Base-by-base conservation (phyloP, 139 green algal genomes). In the Eudorina sp. region DNA sequence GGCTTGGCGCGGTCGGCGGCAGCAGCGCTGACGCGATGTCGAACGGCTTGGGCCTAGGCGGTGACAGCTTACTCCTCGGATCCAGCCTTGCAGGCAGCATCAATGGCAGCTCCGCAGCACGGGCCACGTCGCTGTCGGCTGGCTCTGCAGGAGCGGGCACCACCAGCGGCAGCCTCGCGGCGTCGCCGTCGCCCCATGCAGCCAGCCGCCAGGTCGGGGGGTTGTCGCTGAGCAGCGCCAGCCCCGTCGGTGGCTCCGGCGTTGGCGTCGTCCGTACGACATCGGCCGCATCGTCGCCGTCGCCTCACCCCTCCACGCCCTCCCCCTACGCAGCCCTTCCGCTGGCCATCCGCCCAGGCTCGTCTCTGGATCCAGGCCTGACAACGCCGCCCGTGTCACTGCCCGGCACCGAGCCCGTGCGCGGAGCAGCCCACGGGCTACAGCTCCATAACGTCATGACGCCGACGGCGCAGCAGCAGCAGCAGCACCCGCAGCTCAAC, bases 381-480 rank as follows among this genome's bases (percentile, higher is more conserved):
- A 45, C 81, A 4, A 51, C 45, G 6, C 81, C 81, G 31, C 81
- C 81, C 31, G n/a, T 87, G 29, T 87, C 81, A 3, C 46, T 87
- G 23, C 19, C 60, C 9, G 81, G 81, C n/a, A 87, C 81, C 19
- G 81, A 87, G 66, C 81, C 64, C 1, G n/a, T 87, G n/a, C 62
- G 55, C 29, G 11, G 38, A 8, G 34, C 1, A n/a, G 25, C 13
- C 19, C 48, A 58, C 25, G 8, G 38, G 38, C 3, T 16, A 18
- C 40, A 27, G 3, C 60, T 38, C 38, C 40, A 66, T 19, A n/a
- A 62, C 45, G 5, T 41, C 43, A 5, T 38, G 70, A 9, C 38
- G 16, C 36, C 68, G 1, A 79, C 29, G 19, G 11, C n/a, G 46
- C 53, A 72, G 76, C 76, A 84, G 34, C 53, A 60, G 60, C 80